phyloP scores from a whole-genome alignment of 306 rosid species.

The Boehmeria nivea region DNA sequence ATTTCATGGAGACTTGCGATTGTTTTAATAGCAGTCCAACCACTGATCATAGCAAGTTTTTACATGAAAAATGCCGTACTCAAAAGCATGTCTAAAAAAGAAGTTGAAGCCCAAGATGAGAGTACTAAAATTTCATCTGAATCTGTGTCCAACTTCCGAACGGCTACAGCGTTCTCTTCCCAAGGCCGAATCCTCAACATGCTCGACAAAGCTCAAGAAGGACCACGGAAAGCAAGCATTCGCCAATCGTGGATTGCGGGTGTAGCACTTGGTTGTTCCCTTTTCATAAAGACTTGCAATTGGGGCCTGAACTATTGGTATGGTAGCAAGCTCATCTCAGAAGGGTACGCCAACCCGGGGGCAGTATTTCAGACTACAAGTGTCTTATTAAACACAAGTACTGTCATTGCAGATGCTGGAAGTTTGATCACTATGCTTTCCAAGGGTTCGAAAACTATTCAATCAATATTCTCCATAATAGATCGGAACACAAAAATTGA shows the following conservation, averaged over 20 bases:
- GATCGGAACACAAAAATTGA: no score
- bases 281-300: conserved; percentile 11
- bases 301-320: conserved; percentile 35
- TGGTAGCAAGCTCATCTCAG: conserved; percentile 28
- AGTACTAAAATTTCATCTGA: no score
- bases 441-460: no score
- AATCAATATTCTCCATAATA: no score
- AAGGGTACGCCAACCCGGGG: conserved; percentile 16
- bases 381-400: conserved; percentile 30
- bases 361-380: conserved; percentile 23
- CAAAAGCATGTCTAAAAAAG: conserved; percentile 29
- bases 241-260: conserved; percentile 36
- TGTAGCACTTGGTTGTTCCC: conserved; percentile 28
- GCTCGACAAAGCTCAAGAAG: conserved; percentile 28
- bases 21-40: conserved; percentile 33
- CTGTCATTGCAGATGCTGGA: no score
- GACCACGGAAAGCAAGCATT: conserved; percentile 24
- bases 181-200: no score
- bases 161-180: no score
- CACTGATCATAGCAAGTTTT: conserved; percentile 27
- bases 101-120: conserved; percentile 32
- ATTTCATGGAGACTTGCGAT: conserved; percentile 43
- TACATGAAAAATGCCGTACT: conserved; percentile 32
- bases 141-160: no score
- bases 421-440: no score